Conservation (phyloP, 805 yeast species). For the Schizosaccharomyces osmophilus region DNA sequence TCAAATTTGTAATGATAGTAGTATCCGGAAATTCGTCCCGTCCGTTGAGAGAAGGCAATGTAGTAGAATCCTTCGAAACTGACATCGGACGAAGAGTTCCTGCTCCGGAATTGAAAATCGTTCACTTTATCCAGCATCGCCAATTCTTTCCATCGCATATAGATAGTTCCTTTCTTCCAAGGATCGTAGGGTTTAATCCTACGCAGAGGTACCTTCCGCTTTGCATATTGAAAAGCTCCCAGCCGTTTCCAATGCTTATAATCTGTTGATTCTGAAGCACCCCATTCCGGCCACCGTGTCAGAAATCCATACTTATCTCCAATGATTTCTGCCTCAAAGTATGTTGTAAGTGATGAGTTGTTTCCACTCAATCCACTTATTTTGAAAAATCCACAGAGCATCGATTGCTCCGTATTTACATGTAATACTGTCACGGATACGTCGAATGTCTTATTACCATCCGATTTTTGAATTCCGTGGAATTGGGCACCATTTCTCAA, state of each 20-base stretch:
- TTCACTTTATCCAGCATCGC: slow-evolving; percentile 22
- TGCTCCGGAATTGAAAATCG: slow-evolving; percentile 32
- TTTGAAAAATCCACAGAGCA: slow-evolving; percentile 34
- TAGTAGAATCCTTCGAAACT: slow-evolving; percentile 86
- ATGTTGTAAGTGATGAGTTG: slow-evolving; percentile 42
- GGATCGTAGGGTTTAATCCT: slow-evolving; percentile 9
- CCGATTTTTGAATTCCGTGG: slow-evolving; percentile 48
- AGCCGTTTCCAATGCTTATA: slow-evolving; percentile 44
- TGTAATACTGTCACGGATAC: slow-evolving; percentile 45
- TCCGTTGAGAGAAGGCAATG: slow-evolving; percentile 51
- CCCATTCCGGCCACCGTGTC: slow-evolving; percentile 38
- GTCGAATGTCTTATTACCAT: slow-evolving; percentile 30
- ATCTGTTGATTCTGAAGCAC: slow-evolving; percentile 33
- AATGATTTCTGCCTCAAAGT: slow-evolving; percentile 47
- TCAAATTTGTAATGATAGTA: slow-evolving; percentile 56
- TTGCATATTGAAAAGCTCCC: slow-evolving; percentile 19
- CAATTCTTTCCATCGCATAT: slow-evolving; percentile 83
- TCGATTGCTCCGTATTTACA: slow-evolving; percentile 33
- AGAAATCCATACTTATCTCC: slow-evolving; percentile 34
- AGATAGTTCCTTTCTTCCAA: slow-evolving; percentile 19
- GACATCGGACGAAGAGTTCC: slow-evolving; percentile 25
- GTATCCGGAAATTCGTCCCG: slow-evolving; percentile 55
- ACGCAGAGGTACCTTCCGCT: slow-evolving; percentile 8
- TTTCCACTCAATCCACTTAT: slow-evolving; percentile 37
- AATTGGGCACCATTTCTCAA: slow-evolving; percentile 39